Evolutionary conservation across 768 basidiomycete genomes (phyloP).

Genomic region (Tulasnella sp.): DNA sequence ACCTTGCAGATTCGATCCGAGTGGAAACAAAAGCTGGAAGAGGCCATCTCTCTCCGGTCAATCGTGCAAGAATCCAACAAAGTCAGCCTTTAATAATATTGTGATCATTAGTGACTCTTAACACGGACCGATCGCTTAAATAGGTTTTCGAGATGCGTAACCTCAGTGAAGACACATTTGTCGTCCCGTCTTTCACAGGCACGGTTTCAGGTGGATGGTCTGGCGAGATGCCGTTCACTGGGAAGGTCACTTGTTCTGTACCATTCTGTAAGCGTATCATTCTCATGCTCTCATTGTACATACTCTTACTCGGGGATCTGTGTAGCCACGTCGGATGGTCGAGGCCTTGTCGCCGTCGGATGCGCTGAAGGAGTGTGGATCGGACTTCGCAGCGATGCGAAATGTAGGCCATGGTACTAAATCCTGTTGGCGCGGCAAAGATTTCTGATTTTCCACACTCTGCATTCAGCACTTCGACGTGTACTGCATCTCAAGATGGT

Average conservation of each 20-base stretch:
- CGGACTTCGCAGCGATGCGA: conserved; percentile 78
- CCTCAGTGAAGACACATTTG: conserved; percentile 79
- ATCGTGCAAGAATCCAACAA: conserved; percentile 89
- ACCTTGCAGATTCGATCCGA: conserved; percentile 59
- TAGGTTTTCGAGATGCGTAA: conserved; percentile 83
- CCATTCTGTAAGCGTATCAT: conserved; percentile 58
- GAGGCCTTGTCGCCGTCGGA: conserved; percentile 82
- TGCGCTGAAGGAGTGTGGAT: conserved; percentile 96
- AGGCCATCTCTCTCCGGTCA: conserved; percentile 73
- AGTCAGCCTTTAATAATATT: conserved; percentile 22
- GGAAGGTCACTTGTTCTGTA: conserved; percentile 89
- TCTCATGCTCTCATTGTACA: not conserved
- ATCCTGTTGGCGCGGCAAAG: not conserved
- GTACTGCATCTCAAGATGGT: conserved; percentile 90
- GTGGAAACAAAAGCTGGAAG: conserved; percentile 84
- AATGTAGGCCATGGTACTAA: conserved; percentile 42
- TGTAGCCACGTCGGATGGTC: conserved; percentile 69
- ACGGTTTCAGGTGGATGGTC: not conserved
- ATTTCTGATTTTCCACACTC: not conserved
- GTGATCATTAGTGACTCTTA: not conserved
- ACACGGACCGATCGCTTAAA: not conserved
- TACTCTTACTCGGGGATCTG: not conserved
- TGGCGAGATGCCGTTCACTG: conserved; percentile 33
- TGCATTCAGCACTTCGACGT: conserved; percentile 73
- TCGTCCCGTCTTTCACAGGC: conserved; percentile 53